Conservation (phyloP, 345 rosid genomes). For the Stellera chamaejasme region DNA sequence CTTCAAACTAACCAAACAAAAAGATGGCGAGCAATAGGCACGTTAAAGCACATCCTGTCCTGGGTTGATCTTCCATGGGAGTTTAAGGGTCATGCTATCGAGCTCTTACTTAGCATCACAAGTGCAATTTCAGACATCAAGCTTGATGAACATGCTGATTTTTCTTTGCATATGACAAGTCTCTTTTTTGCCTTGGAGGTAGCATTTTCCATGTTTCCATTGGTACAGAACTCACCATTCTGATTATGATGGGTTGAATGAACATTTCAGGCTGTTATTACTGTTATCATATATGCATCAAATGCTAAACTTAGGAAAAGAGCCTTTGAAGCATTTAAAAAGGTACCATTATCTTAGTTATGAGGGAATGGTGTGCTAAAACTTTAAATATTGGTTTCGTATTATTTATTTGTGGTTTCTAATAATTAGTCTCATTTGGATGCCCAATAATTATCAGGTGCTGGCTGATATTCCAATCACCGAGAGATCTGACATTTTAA, state of each 20-base stretch:
- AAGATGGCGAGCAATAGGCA: conserved; percentile 79
- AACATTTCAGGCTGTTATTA: conserved; percentile 44
- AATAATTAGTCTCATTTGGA: not conserved
- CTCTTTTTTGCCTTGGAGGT: conserved; percentile 70
- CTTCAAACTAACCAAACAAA: conserved; percentile 45
- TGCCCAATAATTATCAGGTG: conserved; percentile 37
- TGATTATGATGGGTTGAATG: conserved; percentile 7
- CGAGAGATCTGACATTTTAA: conserved; percentile 48
- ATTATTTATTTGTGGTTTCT: not conserved
- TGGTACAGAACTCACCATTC: conserved; percentile 16
- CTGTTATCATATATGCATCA: conserved; percentile 46
- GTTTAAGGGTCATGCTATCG: conserved; percentile 52
- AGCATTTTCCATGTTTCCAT: conserved; percentile 11
- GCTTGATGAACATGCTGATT: conserved; percentile 32
- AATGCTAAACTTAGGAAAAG: conserved; percentile 47
- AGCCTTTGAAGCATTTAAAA: conserved; percentile 68
- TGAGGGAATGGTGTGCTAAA: not conserved
- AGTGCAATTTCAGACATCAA: conserved; percentile 29
- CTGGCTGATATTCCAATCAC: conserved; percentile 65
- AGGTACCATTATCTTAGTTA: conserved; percentile 27
- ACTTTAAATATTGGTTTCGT: not conserved
- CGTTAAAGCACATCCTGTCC: conserved; percentile 57
- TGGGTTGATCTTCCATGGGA: conserved; percentile 53
- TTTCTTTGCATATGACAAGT: conserved; percentile 45
- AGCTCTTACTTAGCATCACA: conserved; percentile 56